Evolutionary conservation across 306 rosid species (phyloP).

Genomic region (Spatholobus suberectus): DNA sequence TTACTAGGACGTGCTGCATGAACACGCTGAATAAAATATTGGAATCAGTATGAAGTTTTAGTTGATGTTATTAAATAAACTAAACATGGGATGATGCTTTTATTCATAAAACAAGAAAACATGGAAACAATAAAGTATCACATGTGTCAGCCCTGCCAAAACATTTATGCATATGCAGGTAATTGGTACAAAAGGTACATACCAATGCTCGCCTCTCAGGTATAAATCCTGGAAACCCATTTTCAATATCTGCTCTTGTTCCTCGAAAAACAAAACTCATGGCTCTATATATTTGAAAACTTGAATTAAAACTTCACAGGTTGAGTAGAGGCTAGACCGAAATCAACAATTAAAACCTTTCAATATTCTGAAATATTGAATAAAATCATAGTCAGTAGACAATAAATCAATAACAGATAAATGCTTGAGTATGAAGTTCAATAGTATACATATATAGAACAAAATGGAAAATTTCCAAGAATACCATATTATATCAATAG

Average conservation of each 20-base stretch:
- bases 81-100: neutral
- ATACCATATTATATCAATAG: neutral
- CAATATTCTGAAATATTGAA: conserved; percentile 37
- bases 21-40: conserved; percentile 52
- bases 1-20: conserved; percentile 78
- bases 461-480: neutral
- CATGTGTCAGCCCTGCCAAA: neutral
- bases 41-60: conserved; percentile 20
- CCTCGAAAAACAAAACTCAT: conserved; percentile 97
- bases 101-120: conserved; percentile 19
- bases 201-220: conserved; percentile 89
- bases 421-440: conserved; percentile 18
- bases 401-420: conserved; percentile 20
- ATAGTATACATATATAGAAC: neutral
- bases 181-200: conserved; percentile 26
- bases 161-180: neutral
- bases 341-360: conserved; percentile 35
- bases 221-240: conserved; percentile 77
- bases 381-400: conserved; percentile 13
- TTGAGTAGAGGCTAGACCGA: conserved; percentile 8
- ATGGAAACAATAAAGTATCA: neutral
- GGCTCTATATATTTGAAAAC: conserved; percentile 39
- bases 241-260: conserved; percentile 81
- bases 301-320: conserved; percentile 36
- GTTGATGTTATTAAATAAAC: conserved; percentile 14